Percentiles rank a stretch among this genome's conserved stretches.
phyloP scores from a whole-genome alignment of 2,329 filamentous ascomycete species.

The Diaporthe vexans region DNA sequence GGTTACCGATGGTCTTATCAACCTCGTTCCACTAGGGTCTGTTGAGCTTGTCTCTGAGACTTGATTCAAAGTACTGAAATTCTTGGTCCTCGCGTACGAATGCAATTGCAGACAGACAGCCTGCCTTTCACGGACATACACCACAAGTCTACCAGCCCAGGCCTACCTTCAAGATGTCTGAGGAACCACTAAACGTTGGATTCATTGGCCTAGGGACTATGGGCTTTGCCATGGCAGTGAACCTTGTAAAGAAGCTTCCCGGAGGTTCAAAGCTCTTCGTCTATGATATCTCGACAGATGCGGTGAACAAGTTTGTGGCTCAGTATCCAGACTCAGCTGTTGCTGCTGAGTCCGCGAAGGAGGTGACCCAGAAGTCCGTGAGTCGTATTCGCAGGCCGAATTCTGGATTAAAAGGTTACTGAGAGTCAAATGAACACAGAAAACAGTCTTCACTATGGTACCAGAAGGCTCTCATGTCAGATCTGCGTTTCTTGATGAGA shows the following conservation, averaged over 20 bases:
- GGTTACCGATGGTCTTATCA: conserved; percentile 12
- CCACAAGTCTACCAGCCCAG: neutral
- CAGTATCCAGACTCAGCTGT: conserved; percentile 56
- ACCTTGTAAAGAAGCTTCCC: conserved; percentile 74
- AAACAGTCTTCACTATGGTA: conserved; percentile 75
- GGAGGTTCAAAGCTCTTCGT: conserved; percentile 68
- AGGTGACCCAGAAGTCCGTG: conserved; percentile 76
- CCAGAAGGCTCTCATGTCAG: conserved; percentile 77
- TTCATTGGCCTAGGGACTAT: conserved; percentile 66
- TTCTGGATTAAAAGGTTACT: neutral
- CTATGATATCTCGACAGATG: conserved; percentile 73
- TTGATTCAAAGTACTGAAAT: neutral
- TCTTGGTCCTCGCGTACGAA: conserved; percentile 42
- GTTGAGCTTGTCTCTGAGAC: neutral
- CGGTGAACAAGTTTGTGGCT: conserved; percentile 66
- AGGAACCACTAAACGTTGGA: conserved; percentile 48
- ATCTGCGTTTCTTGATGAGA: conserved; percentile 64
- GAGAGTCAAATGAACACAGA: conserved; percentile 55
- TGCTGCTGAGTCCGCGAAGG: conserved; percentile 67
- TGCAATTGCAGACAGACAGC: conserved; percentile 43
- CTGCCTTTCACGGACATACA: conserved; percentile 50
- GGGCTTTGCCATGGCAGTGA: conserved; percentile 77
- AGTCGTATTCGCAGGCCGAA: conserved; percentile 47
- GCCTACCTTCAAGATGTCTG: conserved; percentile 2
- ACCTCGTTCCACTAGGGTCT: neutral